Evolutionary conservation across 164 flowering plant genomes (phyloP), one percentile per base, ranked within the genome.

Genomic region (Kingdonia uniflora): DNA sequence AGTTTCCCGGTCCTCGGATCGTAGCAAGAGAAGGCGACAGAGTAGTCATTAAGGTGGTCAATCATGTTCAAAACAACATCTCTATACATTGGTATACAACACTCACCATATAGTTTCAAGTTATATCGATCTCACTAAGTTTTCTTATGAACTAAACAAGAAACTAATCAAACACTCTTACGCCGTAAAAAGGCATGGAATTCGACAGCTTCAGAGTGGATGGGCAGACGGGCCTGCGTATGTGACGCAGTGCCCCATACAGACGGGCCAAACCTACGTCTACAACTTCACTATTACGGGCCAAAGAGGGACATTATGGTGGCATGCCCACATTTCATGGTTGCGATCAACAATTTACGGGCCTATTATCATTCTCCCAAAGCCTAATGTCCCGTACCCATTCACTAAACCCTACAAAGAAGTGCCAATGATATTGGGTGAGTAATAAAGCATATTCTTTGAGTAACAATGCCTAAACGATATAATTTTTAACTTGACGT

Each of bases 161-260:
- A 29, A 29, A 29, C 35, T 29, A 29, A 29, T 29, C 8, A 29
- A 3, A 29, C 35, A 29, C 8, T 29, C 8, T 29, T 29, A 3
- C 35, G 8, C 8, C 8, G 23, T 21, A 11, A 44, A 45, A 60
- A 82, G 83, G 86, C 91, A 84, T 63, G 91, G 91, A 19, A 39
- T 84, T 15, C 43, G 85, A 45, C 91, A 84, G 56, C 68, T 77
- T 5, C 59, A 51, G 21, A 77, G 69, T 38, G 85, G 85, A 22
- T 79, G 84, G 84, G 72, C 77, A 6, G 86, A 83, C 65, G 89
- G 89, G 19, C 83, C 84, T 12, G 76, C 76, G 4, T 81, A 79
- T 26, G 43, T 82, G 0, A 77, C 88, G 7, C 90, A 80, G 48
- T 83, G 87, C 53, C 91, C 87, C 12, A 84, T 81, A 39, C 87